Evolutionary conservation across 75 land plant genomes (phyloP).

Genomic region (Chamaecyparis obtusa): DNA sequence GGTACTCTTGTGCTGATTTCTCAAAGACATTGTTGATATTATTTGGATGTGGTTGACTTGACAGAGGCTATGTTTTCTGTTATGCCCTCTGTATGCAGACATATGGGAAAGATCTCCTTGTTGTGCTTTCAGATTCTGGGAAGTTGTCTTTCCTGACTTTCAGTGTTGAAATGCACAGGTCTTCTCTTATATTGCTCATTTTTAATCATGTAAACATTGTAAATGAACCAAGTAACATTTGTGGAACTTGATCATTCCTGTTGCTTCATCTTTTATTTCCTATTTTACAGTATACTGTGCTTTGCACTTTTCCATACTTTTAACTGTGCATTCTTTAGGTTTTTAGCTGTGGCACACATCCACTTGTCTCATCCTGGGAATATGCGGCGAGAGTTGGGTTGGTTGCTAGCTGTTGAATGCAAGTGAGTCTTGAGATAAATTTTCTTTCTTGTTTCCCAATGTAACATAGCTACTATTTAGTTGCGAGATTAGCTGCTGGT

Average conservation of each 20-base stretch:
- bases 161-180: slow-evolving; percentile 92
- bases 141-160: slow-evolving; percentile 91
- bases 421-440: slow-evolving; percentile 43
- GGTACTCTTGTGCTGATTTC: neutral
- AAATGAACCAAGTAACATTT: neutral
- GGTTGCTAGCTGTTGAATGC: slow-evolving; percentile 78
- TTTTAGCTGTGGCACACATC: slow-evolving; percentile 75
- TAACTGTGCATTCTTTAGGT: slow-evolving; percentile 45
- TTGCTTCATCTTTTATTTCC: slow-evolving; percentile 3
- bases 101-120: slow-evolving; percentile 74
- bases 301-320: neutral
- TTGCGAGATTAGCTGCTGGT: neutral
- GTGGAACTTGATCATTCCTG: neutral
- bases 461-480: neutral
- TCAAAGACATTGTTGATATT: neutral
- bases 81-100: slow-evolving; percentile 36
- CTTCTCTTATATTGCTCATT: neutral
- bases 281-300: neutral
- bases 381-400: slow-evolving; percentile 70
- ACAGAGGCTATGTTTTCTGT: neutral
- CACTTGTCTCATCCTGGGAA: slow-evolving; percentile 85
- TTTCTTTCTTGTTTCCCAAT: neutral
- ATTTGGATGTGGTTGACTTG: neutral
- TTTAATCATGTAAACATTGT: neutral
- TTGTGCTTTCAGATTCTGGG: slow-evolving; percentile 93